phyloP scores from a whole-genome alignment of 208 protist genomes.

The Vickermania spadyakhi region DNA sequence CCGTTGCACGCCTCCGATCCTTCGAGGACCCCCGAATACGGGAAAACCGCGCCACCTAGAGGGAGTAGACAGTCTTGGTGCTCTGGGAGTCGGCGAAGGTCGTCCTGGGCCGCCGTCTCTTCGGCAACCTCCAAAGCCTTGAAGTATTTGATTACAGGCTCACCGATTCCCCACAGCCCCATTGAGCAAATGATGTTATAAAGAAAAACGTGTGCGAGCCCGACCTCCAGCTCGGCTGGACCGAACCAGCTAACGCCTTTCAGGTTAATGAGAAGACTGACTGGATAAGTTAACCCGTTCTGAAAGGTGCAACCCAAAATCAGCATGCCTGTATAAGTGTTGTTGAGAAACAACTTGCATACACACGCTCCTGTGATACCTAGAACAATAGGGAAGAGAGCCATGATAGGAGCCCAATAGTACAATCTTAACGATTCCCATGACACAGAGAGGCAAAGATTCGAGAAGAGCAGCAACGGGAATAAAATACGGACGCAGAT shows the following conservation, averaged over 20 bases:
- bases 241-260: slow-evolving; percentile 9
- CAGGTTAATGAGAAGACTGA: slow-evolving; percentile 10
- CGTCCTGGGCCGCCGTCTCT: slow-evolving; percentile 3
- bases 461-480: slow-evolving; percentile 12
- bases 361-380: background rate
- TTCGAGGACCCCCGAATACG: background rate
- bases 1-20: no score
- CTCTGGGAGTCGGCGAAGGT: background rate
- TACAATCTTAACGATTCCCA: slow-evolving; percentile 6
- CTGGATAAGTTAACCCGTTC: slow-evolving; percentile 12
- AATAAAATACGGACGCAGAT: slow-evolving; percentile 16
- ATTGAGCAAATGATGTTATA: slow-evolving; percentile 16
- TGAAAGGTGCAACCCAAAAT: slow-evolving; percentile 13
- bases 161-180: slow-evolving; percentile 11
- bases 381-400: slow-evolving; percentile 1
- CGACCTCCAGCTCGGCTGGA: slow-evolving; percentile 1
- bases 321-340: slow-evolving; percentile 6
- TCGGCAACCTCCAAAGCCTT: background rate
- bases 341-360: background rate
- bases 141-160: slow-evolving; percentile 7
- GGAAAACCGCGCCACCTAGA: background rate
- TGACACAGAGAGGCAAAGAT: slow-evolving; percentile 5
- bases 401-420: slow-evolving; percentile 7
- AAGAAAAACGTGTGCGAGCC: slow-evolving; percentile 11
- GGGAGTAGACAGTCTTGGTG: background rate